These are phyloP conservation scores for Neckera pumila DNA, from an alignment of 225 moss, liverwort and hornwort genomes.

Conservation along the genomic window DNA sequence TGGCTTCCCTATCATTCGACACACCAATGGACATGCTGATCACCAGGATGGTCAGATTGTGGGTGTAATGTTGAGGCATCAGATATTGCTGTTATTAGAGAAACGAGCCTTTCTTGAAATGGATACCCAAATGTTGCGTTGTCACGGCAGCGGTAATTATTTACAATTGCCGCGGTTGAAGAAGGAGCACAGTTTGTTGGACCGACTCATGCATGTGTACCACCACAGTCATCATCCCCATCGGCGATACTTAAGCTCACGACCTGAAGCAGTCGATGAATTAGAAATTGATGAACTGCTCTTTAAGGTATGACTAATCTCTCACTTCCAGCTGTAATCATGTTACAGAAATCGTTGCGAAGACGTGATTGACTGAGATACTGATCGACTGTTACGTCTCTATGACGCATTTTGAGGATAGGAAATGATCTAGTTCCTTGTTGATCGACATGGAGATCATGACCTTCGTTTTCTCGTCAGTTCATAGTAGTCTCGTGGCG, in stretches of 20 bases:
- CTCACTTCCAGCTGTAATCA: not conserved
- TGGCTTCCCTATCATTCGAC: constrained; percentile 59
- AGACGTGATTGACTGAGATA: not conserved
- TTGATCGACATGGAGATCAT: not conserved
- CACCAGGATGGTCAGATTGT: constrained; percentile 41
- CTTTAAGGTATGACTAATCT: constrained; percentile 1
- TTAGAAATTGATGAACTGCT: constrained; percentile 22
- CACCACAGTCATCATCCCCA: constrained; percentile 69
- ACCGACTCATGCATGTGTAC: constrained; percentile 60
- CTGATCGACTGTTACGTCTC: not conserved
- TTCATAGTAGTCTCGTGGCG: not conserved
- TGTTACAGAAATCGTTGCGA: not conserved
- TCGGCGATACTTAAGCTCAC: constrained; percentile 43
- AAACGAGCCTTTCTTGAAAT: constrained; percentile 24
- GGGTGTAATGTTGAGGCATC: constrained; percentile 65
- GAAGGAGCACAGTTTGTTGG: constrained; percentile 15
- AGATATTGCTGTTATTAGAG: constrained; percentile 56
- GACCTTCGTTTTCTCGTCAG: not conserved
- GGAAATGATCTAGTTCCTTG: not conserved
- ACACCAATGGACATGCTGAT: constrained; percentile 5
- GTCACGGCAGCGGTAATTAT: not conserved
- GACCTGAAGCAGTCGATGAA: constrained; percentile 35
- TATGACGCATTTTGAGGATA: not conserved
- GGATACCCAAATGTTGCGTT: not conserved
- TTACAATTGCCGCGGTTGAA: not conserved